Conservation (phyloP, 257 asterid species). For the Thymus mandschuricus region DNA sequence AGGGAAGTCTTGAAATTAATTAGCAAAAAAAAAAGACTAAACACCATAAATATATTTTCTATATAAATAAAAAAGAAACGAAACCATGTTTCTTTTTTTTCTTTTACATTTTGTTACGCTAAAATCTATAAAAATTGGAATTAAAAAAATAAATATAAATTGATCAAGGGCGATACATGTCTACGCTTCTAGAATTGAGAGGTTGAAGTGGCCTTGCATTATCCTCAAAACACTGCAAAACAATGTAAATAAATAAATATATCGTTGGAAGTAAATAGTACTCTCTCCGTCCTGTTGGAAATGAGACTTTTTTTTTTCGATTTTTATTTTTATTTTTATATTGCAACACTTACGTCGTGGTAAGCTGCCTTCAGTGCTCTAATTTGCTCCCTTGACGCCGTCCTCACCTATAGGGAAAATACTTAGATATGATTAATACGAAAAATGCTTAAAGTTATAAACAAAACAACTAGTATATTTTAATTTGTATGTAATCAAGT, state of each 20-base stretch:
- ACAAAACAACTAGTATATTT: too few species aligned
- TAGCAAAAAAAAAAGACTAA: too few species aligned
- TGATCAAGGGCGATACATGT: slow-evolving; percentile 30
- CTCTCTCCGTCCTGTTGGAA: too few species aligned
- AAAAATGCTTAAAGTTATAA: background rate
- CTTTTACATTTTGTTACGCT: background rate
- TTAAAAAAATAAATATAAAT: background rate
- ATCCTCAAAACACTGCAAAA: slow-evolving; percentile 42
- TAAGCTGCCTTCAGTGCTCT: slow-evolving; percentile 47
- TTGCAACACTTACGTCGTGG: slow-evolving; percentile 54
- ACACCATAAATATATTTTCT: too few species aligned
- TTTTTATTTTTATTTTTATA: too few species aligned
- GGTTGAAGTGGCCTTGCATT: slow-evolving; percentile 58
- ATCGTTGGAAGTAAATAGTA: too few species aligned
- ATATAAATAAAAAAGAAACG: too few species aligned
- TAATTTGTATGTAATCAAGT: too few species aligned
- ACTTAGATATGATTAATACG: too few species aligned
- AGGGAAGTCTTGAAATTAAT: too few species aligned
- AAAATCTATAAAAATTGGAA: background rate
- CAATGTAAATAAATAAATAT: background rate
- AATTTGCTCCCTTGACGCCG: slow-evolving; percentile 61
- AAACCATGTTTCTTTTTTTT: too few species aligned
- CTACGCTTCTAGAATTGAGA: slow-evolving; percentile 31
- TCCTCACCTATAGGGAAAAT: slow-evolving; percentile 46
- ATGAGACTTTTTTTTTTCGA: too few species aligned